A percentile compares a stretch with the other conserved stretches of the same genome.
These are phyloP conservation scores for Pseudozyma sp. DNA, from an alignment of 1,284 basidiomycete genomes.

Conservation along the genomic window DNA sequence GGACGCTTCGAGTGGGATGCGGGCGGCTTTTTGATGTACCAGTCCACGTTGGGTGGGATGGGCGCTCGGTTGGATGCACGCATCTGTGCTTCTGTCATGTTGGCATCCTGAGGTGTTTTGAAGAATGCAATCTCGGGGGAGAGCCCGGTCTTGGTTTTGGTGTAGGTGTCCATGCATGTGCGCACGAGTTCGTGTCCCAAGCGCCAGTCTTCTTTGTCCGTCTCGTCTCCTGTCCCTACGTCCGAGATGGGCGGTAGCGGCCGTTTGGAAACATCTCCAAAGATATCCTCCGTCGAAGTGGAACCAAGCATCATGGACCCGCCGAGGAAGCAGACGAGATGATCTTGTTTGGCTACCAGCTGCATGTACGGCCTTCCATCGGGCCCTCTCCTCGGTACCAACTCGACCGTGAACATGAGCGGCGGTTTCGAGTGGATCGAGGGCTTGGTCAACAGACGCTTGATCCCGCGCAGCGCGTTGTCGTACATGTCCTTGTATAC, in stretches of 20 bases:
- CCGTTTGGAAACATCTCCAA: conserved; percentile 23
- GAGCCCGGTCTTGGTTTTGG: conserved; percentile 78
- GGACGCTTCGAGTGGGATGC: conserved; percentile 20
- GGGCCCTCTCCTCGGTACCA: conserved; percentile 66
- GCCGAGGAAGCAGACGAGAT: conserved; percentile 93
- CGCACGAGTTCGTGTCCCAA: conserved; percentile 83
- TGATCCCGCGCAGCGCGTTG: conserved; percentile 83
- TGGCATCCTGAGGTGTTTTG: conserved; percentile 36
- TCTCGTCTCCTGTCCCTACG: conserved; percentile 75
- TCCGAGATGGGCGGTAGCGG: conserved; percentile 49
- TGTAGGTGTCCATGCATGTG: conserved; percentile 87
- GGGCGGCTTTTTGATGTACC: conserved; percentile 63
- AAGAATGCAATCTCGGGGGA: conserved; percentile 69
- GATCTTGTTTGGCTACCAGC: conserved; percentile 88
- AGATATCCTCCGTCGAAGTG: conserved; percentile 28
- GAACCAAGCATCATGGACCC: conserved; percentile 91
- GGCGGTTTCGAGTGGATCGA: conserved; percentile 63
- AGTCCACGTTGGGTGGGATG: conserved; percentile 50
- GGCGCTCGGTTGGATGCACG: conserved; percentile 20
- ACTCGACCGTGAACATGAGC: conserved; percentile 84
- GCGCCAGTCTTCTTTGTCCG: conserved; percentile 78
- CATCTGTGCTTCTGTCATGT: conserved; percentile 26
- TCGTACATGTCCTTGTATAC: conserved; percentile 91
- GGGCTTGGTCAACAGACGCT: conserved; percentile 77
- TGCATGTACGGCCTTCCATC: conserved; percentile 32